These are phyloP conservation scores for Epichloe hybrida DNA, from an alignment of 2,329 filamentous ascomycete genomes.

Conservation along the genomic window DNA sequence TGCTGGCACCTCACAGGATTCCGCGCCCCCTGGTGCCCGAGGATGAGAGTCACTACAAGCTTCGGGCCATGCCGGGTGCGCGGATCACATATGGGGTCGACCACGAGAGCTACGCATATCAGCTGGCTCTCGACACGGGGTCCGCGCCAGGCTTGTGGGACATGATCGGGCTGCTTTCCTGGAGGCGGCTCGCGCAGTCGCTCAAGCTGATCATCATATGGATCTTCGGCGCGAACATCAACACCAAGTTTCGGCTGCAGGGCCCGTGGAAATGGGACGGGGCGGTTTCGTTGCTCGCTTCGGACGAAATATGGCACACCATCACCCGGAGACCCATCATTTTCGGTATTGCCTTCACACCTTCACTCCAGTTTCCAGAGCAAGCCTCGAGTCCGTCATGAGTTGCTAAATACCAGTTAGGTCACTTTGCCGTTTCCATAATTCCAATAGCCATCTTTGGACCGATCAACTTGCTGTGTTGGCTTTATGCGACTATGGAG, in stretches of 20 bases:
- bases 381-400: too few relatives aligned
- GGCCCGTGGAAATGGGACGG: slow-evolving; percentile 24
- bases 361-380: too few relatives aligned
- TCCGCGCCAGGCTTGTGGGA: slow-evolving; percentile 22
- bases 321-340: slow-evolving; percentile 10
- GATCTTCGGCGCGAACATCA: slow-evolving; percentile 28
- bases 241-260: slow-evolving; percentile 27
- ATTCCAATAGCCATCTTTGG: slow-evolving; percentile 11
- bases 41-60: slow-evolving; percentile 26
- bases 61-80: slow-evolving; percentile 16
- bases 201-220: slow-evolving; percentile 18
- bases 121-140: slow-evolving; percentile 30
- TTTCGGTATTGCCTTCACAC: slow-evolving; percentile 6
- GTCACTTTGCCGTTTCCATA: slow-evolving; percentile 9
- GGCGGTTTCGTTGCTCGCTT: slow-evolving; percentile 10
- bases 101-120: slow-evolving; percentile 33
- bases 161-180: slow-evolving; percentile 14
- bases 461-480: slow-evolving; percentile 6
- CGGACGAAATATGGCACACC: slow-evolving; percentile 11
- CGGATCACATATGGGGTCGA: slow-evolving; percentile 28
- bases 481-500: not conserved
- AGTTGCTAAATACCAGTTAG: not conserved
- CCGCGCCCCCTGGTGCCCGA: slow-evolving; percentile 13
- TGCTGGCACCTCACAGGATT: slow-evolving; percentile 14
- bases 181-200: slow-evolving; percentile 9